Base-by-base conservation (phyloP, 2,329 filamentous ascomycete species). In the Botrytis cinerea region DNA sequence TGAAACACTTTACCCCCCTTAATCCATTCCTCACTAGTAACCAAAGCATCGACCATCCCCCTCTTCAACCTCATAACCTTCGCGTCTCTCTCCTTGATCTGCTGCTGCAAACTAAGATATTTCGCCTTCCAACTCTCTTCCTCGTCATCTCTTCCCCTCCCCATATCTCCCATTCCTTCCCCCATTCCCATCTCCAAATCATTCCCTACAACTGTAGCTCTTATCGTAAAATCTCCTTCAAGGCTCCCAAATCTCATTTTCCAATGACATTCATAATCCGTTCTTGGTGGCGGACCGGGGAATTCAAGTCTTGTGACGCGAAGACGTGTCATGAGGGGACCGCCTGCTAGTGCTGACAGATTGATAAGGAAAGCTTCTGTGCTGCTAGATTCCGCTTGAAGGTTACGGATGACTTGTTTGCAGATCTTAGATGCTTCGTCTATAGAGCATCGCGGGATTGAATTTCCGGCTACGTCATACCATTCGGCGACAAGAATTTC, bases 301-400 rank as follows among this genome's bases (percentile, higher is more conserved):
- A 63, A 35, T n/a, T 86, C 84, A 35, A 86, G 73, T 18, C 85
- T 84, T 28, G 82, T 84, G 64, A 86, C 82, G 35, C 82, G 82
- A 32, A 82, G 80, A 9, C 81, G 81, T 20, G 83, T 82, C 81
- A 87, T 85, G 67, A 90, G 82, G 43, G 86, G 84, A 5, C 86
- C 86, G 14, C 89, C 89, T 0, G 85, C 85, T 18, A 91, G 82
- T 7, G 87, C 87, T 0, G 88, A 85, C 9, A 90, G 80, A 77
- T 90, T 90, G 76, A 89, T 86, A 20, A 91, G 81, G 76, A 91
- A 90, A 0, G 85, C 84, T 78, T 90, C 85, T 8, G 86, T 84
- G 18, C 84, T 86, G 1, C 83, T 80, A 0, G 88, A 86, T 62
- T 85, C 84, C 57, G 83, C 84, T 74, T 86, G 84, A 74, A 90